Evolutionary conservation across 2,329 filamentous ascomycete genomes (phyloP).

Genomic region (Cordyceps fumosorosea): DNA sequence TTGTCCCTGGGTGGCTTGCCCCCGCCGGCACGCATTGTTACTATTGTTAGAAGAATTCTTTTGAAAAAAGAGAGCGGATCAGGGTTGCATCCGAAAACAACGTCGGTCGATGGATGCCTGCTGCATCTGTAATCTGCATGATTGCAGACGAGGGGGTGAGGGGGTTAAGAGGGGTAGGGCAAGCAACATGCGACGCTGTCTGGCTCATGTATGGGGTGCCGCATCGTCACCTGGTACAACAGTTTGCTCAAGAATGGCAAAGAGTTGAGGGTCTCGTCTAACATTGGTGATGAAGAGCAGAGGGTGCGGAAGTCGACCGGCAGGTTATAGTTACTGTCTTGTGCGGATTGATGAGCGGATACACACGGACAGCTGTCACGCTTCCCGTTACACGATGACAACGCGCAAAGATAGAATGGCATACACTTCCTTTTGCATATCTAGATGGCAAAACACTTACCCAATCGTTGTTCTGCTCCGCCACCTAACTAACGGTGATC

Average conservation of each 20-base stretch:
- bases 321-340: not conserved
- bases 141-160: not conserved
- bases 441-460: not conserved
- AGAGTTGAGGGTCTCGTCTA: not conserved
- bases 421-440: not conserved
- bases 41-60: conserved; percentile 1
- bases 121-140: not conserved
- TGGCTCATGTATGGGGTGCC: not conserved
- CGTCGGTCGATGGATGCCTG: not conserved
- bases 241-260: not conserved
- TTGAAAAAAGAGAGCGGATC: not conserved
- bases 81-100: not conserved
- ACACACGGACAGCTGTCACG: not conserved
- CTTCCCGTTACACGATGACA: not conserved
- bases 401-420: not conserved
- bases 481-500: not conserved
- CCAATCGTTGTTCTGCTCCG: not conserved
- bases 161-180: not conserved
- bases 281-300: not conserved
- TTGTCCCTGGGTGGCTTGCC: not conserved
- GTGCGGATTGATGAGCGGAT: not conserved
- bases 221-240: not conserved
- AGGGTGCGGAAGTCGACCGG: not conserved
- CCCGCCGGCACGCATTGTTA: not conserved
- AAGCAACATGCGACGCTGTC: not conserved